phyloP scores from a whole-genome alignment of 1,139 yeast genomes.

The Saccharomyces hybrid region DNA sequence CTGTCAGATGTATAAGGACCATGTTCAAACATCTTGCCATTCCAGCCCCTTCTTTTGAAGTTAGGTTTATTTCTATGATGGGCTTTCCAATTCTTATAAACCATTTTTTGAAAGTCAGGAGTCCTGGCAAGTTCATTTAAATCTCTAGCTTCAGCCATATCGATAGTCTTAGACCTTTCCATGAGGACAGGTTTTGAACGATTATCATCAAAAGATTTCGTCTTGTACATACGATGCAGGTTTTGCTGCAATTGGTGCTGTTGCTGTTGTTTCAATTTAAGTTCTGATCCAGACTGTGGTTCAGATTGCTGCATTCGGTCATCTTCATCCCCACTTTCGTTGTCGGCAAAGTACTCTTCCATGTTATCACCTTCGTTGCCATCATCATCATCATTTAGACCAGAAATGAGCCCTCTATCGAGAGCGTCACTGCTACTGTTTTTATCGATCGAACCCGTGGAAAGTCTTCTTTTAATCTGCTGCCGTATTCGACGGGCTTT shows the following conservation, averaged over 20 bases:
- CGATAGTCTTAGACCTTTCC: constrained; percentile 44
- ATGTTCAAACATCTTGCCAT: constrained; percentile 6
- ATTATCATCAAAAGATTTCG: neutral
- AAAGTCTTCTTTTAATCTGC: constrained; percentile 16
- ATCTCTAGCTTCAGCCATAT: constrained; percentile 30
- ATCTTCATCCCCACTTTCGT: constrained; percentile 23
- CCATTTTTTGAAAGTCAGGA: constrained; percentile 41
- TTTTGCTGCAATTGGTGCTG: neutral
- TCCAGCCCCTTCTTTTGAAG: constrained; percentile 18
- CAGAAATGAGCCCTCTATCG: neutral
- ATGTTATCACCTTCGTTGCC: constrained; percentile 28
- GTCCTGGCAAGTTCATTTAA: constrained; percentile 32
- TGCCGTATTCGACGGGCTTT: constrained; percentile 19
- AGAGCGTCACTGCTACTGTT: neutral
- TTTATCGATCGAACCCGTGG: constrained; percentile 12
- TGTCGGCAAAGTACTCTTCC: constrained; percentile 31
- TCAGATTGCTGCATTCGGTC: constrained; percentile 4
- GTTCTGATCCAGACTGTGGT: neutral
- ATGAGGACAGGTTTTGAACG: constrained; percentile 15
- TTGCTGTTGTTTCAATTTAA: neutral
- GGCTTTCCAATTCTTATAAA: constrained; percentile 30
- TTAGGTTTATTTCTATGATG: constrained; percentile 14
- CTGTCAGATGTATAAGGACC: constrained; percentile 14
- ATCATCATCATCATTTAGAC: constrained; percentile 15
- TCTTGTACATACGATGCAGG: neutral